Base-by-base conservation (phyloP, 805 yeast genomes). In the Starmerella sirachaensis region DNA sequence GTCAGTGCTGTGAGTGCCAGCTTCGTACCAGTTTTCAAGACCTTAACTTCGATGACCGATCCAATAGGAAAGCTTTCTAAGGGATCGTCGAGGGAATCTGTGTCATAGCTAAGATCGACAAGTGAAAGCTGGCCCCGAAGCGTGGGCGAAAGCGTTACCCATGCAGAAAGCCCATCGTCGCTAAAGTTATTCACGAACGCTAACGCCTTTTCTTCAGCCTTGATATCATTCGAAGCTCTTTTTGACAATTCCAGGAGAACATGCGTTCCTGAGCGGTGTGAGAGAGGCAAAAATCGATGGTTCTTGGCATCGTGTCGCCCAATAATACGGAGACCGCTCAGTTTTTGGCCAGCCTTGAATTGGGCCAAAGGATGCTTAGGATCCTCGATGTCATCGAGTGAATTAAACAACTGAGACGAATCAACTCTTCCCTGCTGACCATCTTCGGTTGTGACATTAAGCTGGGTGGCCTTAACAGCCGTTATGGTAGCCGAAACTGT, bases 381-480 rank as follows among this genome's bases (percentile, higher is more conserved):
- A 52, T 82, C 74, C 37, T 65, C 59, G 32, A 85, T 78, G 20
- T 72, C 77, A 2, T 62, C 58, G 42, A 63, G 57, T 0, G 57
- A 48, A 37, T 72, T 74, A 58, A 71, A 79, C 27, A 79, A 62
- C 58, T 84, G 80, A 13, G 85, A 70, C 13, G 78, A 65, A 50
- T 83, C 93, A 41, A 86, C 60, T 55, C 93, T 72, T 26, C 93
- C 96, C 50, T 72, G 79, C 53, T 79, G 76, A 42, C 78, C 91
- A 37, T 91, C 85, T 7, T 19, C 24, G 31, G 85, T 63, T 34
- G 69, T 69, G 14, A 86, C 79, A 50, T 76, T 76, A 48, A 86
- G 62, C 60, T 82, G 91, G 5, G 82, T 73, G 22, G 70, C 73
- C 54, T 79, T 81, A 25, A 81, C 68, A 1, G 76, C 62, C 33